phyloP scores from a whole-genome alignment of 805 yeast species.

The Zygotorulaspora sp. region DNA sequence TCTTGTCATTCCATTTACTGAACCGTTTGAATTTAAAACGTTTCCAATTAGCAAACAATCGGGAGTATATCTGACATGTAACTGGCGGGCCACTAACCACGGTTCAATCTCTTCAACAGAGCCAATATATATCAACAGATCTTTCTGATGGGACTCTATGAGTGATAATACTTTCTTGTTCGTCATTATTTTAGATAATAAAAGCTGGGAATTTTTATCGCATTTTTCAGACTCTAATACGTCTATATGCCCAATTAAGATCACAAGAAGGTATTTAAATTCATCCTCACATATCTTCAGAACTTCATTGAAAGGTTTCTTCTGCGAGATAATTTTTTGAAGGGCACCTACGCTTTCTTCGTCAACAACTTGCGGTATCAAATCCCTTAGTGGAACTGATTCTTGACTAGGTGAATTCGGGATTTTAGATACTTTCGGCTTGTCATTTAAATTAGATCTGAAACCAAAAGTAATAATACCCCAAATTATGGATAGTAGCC shows the following conservation, averaged over 20 bases:
- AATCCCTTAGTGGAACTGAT: conserved; percentile 7
- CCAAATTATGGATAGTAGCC: conserved; percentile 22
- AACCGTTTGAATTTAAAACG: conserved; percentile 46
- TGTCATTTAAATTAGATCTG: conserved; percentile 11
- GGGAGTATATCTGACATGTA: conserved; percentile 53
- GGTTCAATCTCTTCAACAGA: conserved; percentile 61
- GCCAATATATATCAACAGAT: conserved; percentile 59
- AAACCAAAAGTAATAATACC: conserved; percentile 21
- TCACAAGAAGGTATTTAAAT: conserved; percentile 49
- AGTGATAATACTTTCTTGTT: conserved; percentile 42
- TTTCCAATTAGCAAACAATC: conserved; percentile 49
- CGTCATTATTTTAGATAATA: conserved; percentile 44
- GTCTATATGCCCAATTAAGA: conserved; percentile 46
- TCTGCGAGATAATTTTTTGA: conserved; percentile 7
- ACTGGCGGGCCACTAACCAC: conserved; percentile 55
- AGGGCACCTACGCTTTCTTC: conserved; percentile 10
- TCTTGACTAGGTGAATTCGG: conserved; percentile 23
- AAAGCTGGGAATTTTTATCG: conserved; percentile 35
- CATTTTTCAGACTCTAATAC: conserved; percentile 3
- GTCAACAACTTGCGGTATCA: conserved; percentile 12
- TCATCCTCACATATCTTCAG: conserved; percentile 38
- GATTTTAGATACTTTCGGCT: conserved; percentile 14
- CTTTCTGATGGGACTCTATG: conserved; percentile 35
- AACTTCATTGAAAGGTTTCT: conserved; percentile 41
- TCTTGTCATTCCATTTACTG: conserved; percentile 31